Evolutionary conservation across 306 rosid species (phyloP).

Genomic region (Chamaecrista fasciculata): DNA sequence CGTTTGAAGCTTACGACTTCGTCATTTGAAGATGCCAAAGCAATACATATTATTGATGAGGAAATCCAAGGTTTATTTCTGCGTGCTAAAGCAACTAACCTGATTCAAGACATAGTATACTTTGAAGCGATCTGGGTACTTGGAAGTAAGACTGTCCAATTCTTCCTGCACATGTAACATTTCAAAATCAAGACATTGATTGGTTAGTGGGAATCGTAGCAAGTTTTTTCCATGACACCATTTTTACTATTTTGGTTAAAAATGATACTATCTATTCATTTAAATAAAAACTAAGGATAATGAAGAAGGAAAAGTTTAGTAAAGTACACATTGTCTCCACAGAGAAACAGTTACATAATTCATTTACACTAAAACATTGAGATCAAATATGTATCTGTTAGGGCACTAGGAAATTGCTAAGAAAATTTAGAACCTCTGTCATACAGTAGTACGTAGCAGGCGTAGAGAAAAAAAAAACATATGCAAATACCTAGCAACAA

Average conservation of each 20-base stretch:
- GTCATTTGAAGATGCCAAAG: not conserved
- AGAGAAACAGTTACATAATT: conserved; percentile 11
- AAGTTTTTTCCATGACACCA: not conserved
- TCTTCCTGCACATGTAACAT: conserved; percentile 85
- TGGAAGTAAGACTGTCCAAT: conserved; percentile 67
- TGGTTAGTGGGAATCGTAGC: not conserved
- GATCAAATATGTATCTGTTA: not conserved
- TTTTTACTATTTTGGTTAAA: not conserved
- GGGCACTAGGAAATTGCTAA: not conserved
- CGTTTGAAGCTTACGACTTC: not conserved
- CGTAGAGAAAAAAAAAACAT: not conserved
- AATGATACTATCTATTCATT: not conserved
- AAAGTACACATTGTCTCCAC: not conserved
- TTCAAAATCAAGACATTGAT: conserved; percentile 10
- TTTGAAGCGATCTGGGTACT: conserved; percentile 71
- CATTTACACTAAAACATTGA: not conserved
- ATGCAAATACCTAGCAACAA: no score
- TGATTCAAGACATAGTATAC: conserved; percentile 80
- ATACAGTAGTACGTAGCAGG: not conserved
- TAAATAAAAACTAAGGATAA: not conserved
- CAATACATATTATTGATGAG: not conserved
- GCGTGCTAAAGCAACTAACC: conserved; percentile 46
- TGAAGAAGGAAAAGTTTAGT: not conserved
- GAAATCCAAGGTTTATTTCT: conserved; percentile 4
- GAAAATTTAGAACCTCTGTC: not conserved